phyloP scores from a whole-genome alignment of 371 early-diverging fungal genomes.

The Haplosporangium sp. region DNA sequence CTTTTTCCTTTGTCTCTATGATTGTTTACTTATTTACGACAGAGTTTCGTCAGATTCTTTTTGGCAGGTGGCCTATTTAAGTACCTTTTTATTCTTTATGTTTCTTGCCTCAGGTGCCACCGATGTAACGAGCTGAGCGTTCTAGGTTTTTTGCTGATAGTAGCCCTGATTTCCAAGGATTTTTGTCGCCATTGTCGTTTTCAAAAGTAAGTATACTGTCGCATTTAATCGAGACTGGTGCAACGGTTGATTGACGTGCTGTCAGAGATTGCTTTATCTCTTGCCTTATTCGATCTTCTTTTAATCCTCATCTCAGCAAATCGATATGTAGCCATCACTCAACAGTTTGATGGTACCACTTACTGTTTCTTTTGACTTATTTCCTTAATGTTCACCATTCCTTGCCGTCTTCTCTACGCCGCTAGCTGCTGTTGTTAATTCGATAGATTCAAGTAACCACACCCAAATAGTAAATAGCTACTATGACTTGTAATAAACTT shows the following conservation, averaged over 20 bases:
- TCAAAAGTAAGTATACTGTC: conserved; percentile 2
- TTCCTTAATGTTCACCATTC: background rate
- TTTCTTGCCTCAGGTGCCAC: conserved; percentile 2
- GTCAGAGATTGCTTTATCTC: conserved; percentile 1
- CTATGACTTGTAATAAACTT: conserved; percentile 7
- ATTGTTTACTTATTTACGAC: too few species aligned
- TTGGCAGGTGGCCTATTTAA: too few species aligned
- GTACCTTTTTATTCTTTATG: background rate
- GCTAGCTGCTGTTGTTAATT: background rate
- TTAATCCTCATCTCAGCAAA: background rate
- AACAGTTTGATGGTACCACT: background rate
- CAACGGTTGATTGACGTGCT: background rate
- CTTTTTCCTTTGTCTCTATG: background rate
- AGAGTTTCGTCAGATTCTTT: background rate
- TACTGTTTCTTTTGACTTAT: background rate
- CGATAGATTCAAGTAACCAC: conserved; percentile 5
- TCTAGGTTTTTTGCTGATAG: conserved; percentile 4
- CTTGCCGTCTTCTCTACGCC: conserved; percentile 1
- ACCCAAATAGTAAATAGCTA: background rate
- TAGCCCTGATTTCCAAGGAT: background rate
- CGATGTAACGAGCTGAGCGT: background rate
- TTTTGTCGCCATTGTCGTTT: background rate
- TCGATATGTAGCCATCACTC: background rate
- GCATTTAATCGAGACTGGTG: background rate
- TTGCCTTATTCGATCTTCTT: background rate